Evolutionary conservation across 441 rosid species (phyloP).

Genomic region (Dalechampia spathulata): DNA sequence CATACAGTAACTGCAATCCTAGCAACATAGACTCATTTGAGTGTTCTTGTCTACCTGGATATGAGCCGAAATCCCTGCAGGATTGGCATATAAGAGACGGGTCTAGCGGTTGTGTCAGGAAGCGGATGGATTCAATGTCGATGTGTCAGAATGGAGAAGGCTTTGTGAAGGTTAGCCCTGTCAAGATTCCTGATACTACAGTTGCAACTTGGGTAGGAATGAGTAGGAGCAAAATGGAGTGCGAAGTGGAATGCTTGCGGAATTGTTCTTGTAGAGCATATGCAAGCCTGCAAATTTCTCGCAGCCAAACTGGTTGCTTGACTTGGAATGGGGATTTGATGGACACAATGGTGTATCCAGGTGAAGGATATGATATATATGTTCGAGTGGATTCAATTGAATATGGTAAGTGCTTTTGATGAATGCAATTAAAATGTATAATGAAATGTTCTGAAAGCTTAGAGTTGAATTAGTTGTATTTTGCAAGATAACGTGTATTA

Average conservation of each 20-base stretch:
- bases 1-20: slow-evolving; percentile 44
- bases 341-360: slow-evolving; percentile 30
- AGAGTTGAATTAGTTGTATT: too few species aligned
- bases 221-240: slow-evolving; percentile 41
- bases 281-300: slow-evolving; percentile 40
- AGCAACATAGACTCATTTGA: slow-evolving; percentile 16
- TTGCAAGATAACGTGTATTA: too few species aligned
- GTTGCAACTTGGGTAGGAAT: slow-evolving; percentile 31
- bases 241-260: slow-evolving; percentile 39
- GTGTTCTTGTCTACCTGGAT: slow-evolving; percentile 33
- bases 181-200: slow-evolving; percentile 56
- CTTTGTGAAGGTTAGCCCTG: slow-evolving; percentile 40
- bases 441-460: too few species aligned
- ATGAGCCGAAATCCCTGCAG: slow-evolving; percentile 34
- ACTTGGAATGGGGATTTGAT: slow-evolving; percentile 50
- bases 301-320: slow-evolving; percentile 64
- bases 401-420: slow-evolving; percentile 7
- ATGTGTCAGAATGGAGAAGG: slow-evolving; percentile 52
- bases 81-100: slow-evolving; percentile 55
- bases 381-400: slow-evolving; percentile 23
- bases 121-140: slow-evolving; percentile 15
- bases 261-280: slow-evolving; percentile 65
- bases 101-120: slow-evolving; percentile 43
- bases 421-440: too few species aligned
- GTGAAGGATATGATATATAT: slow-evolving; percentile 15